Evolutionary conservation across 2,329 filamentous ascomycete species (phyloP).

Genomic region (Cytospora leucostoma): DNA sequence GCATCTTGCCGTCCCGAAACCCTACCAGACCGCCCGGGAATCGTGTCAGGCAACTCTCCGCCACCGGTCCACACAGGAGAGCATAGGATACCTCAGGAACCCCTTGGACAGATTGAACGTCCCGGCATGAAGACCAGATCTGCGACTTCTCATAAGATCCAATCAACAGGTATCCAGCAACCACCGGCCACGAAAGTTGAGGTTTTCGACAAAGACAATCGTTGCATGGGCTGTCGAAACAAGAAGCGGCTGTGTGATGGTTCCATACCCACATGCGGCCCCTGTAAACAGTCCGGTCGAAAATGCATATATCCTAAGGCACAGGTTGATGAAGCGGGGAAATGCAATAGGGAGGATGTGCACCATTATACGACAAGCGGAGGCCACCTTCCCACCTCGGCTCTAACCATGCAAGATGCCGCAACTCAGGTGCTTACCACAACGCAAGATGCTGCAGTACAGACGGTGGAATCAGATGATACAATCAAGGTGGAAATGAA

Average conservation of each 20-base stretch:
- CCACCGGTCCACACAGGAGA: not conserved
- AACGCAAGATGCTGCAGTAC: not conserved
- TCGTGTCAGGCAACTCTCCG: not conserved
- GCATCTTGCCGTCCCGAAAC: not conserved
- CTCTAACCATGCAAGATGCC: not conserved
- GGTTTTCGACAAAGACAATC: not conserved
- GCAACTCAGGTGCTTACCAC: not conserved
- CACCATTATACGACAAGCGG: not conserved
- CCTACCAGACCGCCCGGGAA: not conserved
- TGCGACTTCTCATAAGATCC: not conserved
- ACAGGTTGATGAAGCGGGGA: not conserved
- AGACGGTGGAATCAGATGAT: not conserved
- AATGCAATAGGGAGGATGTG: not conserved
- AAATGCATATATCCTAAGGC: conserved; percentile 2
- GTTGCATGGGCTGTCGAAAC: conserved; percentile 17
- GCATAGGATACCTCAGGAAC: not conserved
- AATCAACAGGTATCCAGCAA: not conserved
- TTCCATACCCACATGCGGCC: conserved; percentile 14
- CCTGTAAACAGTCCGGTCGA: conserved; percentile 1
- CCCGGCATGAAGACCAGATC: conserved; percentile 1
- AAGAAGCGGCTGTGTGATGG: conserved; percentile 9
- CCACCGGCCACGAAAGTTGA: not conserved
- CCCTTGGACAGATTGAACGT: not conserved
- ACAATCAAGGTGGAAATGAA: not conserved
- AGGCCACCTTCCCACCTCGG: no score